Percentiles rank a stretch among this genome's conserved stretches.
Evolutionary conservation across 495 filamentous ascomycete genomes (phyloP).

Genomic region (Xylaria flabelliformis): DNA sequence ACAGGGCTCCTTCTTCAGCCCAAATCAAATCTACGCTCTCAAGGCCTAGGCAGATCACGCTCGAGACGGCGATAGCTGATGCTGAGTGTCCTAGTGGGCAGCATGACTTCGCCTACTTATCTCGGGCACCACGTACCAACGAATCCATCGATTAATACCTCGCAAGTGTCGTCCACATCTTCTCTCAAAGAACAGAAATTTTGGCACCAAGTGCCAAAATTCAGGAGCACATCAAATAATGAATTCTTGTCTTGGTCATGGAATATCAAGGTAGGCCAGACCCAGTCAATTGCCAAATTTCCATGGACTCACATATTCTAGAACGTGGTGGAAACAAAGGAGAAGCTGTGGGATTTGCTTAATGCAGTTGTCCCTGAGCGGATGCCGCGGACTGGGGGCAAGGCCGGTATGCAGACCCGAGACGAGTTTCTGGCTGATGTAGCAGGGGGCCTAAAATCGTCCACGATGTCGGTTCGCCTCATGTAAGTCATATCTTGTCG

Average conservation of each 20-base stretch:
- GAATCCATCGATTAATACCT: neutral
- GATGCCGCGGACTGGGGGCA: slow-evolving; percentile 44
- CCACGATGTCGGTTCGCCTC: slow-evolving; percentile 62
- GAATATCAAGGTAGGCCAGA: slow-evolving; percentile 30
- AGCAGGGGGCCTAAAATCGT: slow-evolving; percentile 50
- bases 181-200: slow-evolving; percentile 20
- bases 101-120: neutral
- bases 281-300: neutral
- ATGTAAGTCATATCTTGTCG: slow-evolving; percentile 41
- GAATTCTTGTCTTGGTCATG: slow-evolving; percentile 38
- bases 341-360: slow-evolving; percentile 38
- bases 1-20: neutral
- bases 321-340: slow-evolving; percentile 33
- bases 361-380: slow-evolving; percentile 50
- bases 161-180: neutral
- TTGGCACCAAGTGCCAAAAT: slow-evolving; percentile 33
- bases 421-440: slow-evolving; percentile 60
- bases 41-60: no score
- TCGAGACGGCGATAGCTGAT: neutral
- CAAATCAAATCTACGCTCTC: neutral
- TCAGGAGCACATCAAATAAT: slow-evolving; percentile 23
- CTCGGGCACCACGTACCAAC: no score
- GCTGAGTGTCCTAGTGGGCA: neutral
- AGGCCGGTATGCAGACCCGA: slow-evolving; percentile 47
- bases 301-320: slow-evolving; percentile 13